Percentiles rank a stretch among this genome's conserved stretches.
phyloP scores from a whole-genome alignment of 208 protist genomes.

The Crithidia sp. region DNA sequence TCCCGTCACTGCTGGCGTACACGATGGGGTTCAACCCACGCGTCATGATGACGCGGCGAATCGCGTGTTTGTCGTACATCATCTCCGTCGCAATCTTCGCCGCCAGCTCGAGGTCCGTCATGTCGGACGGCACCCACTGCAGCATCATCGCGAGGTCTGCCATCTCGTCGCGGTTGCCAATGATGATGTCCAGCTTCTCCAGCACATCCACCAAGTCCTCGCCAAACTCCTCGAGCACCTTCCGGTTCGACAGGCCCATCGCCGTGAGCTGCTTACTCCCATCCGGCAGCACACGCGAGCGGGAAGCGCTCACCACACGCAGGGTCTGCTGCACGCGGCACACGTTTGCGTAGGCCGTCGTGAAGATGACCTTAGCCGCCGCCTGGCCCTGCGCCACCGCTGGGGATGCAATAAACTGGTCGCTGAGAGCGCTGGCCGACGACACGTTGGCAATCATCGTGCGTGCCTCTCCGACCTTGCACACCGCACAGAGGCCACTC shows the following conservation, averaged over 20 bases:
- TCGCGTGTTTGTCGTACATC: conserved; percentile 37
- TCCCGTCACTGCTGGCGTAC: conserved; percentile 50
- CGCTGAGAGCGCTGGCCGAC: conserved; percentile 96
- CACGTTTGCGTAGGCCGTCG: conserved; percentile 90
- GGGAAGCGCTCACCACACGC: conserved; percentile 49
- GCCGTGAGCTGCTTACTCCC: conserved; percentile 72
- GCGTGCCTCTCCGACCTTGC: conserved; percentile 93
- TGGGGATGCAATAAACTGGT: conserved; percentile 76
- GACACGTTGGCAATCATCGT: conserved; percentile 96
- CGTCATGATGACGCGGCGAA: conserved; percentile 79
- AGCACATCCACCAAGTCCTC: conserved; percentile 73
- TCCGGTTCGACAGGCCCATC: conserved; percentile 91
- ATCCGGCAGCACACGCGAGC: conserved; percentile 32
- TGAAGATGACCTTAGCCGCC: conserved; percentile 55
- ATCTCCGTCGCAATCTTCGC: conserved; percentile 37
- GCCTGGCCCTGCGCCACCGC: conserved; percentile 50
- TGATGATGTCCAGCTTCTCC: conserved; percentile 90
- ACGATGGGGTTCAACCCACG: conserved; percentile 81
- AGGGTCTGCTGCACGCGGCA: conserved; percentile 64
- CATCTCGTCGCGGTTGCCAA: conserved; percentile 93
- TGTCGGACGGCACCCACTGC: conserved; percentile 48
- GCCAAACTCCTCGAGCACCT: conserved; percentile 91
- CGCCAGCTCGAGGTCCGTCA: conserved; percentile 27
- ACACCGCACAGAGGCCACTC: conserved; percentile 97
- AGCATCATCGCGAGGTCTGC: conserved; percentile 52